Conservation (phyloP, 179 eudicot genomes). For the Spinacia oleracea region DNA sequence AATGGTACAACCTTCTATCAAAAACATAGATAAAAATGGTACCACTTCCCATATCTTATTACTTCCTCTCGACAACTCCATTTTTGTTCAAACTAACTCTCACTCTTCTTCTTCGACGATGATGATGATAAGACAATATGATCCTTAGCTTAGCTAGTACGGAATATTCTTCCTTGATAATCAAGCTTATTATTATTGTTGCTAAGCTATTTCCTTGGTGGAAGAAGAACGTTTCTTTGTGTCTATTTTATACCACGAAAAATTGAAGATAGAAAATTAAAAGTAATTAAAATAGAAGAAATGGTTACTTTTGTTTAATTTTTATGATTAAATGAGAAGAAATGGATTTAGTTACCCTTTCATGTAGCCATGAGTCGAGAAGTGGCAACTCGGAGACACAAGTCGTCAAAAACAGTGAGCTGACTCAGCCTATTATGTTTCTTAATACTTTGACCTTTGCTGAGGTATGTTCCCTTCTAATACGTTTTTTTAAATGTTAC, state of each 20-base stretch:
- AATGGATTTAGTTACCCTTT: conserved; percentile 43
- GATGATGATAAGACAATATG: not conserved
- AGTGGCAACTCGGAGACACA: conserved; percentile 41
- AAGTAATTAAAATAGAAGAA: conserved; percentile 4
- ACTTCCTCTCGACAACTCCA: conserved; percentile 29
- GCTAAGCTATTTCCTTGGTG: not conserved
- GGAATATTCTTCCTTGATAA: not conserved
- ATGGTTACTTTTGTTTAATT: not conserved
- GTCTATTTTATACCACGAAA: conserved; percentile 23
- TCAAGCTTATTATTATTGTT: too few species aligned
- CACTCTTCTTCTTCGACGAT: not conserved
- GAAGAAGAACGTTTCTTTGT: conserved; percentile 18
- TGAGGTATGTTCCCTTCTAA: conserved; percentile 20
- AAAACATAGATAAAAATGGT: conserved; percentile 47
- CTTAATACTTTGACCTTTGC: conserved; percentile 35
- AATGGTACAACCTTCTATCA: conserved; percentile 62
- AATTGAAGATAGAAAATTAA: not conserved
- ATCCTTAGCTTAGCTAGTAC: not conserved
- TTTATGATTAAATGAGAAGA: not conserved
- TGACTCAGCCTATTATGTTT: conserved; percentile 30
- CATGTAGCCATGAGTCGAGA: conserved; percentile 38
- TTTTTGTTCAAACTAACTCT: not conserved
- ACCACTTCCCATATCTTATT: conserved; percentile 30
- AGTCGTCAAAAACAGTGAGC: conserved; percentile 31
- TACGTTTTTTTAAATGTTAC: not conserved